phyloP scores from a whole-genome alignment of 768 basidiomycete species.

The Tricholoma flavovirens region DNA sequence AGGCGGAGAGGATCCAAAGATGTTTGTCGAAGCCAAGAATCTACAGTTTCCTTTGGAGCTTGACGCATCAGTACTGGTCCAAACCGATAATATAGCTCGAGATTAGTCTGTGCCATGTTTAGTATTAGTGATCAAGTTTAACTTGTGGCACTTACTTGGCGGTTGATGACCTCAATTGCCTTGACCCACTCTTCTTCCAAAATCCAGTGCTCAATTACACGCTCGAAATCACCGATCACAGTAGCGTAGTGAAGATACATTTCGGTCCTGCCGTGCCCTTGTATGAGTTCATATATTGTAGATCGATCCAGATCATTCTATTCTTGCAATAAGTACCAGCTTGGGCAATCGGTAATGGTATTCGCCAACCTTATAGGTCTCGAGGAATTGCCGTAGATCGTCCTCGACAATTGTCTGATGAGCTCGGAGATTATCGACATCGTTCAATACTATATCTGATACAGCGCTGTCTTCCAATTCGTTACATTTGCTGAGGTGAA shows the following conservation, averaged over 20 bases:
- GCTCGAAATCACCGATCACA: conserved; percentile 71
- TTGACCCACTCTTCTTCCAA: conserved; percentile 89
- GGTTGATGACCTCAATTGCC: conserved; percentile 84
- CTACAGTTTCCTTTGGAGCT: conserved; percentile 84
- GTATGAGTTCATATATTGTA: conserved; percentile 89
- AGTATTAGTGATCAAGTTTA: conserved; percentile 5
- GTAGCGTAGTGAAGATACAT: conserved; percentile 89
- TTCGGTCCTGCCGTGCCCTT: conserved; percentile 88
- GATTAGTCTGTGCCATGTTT: conserved; percentile 48
- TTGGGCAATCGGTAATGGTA: neutral
- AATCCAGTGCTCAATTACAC: conserved; percentile 90
- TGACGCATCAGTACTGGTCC: conserved; percentile 83
- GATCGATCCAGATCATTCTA: conserved; percentile 79
- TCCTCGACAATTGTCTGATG: conserved; percentile 86
- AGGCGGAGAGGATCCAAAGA: conserved; percentile 77
- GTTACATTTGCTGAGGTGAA: conserved; percentile 94
- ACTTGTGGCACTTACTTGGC: conserved; percentile 56
- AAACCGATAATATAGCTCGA: conserved; percentile 91
- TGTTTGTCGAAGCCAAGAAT: conserved; percentile 85
- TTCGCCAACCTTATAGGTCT: conserved; percentile 78
- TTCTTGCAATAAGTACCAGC: neutral
- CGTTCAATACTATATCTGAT: conserved; percentile 73
- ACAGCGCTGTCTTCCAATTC: conserved; percentile 92
- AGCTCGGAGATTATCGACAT: conserved; percentile 77
- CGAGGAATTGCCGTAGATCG: conserved; percentile 87